Evolutionary conservation across 192 early-diverging fungal species (phyloP).

Genomic region (Pecoramyces ruminantium): DNA sequence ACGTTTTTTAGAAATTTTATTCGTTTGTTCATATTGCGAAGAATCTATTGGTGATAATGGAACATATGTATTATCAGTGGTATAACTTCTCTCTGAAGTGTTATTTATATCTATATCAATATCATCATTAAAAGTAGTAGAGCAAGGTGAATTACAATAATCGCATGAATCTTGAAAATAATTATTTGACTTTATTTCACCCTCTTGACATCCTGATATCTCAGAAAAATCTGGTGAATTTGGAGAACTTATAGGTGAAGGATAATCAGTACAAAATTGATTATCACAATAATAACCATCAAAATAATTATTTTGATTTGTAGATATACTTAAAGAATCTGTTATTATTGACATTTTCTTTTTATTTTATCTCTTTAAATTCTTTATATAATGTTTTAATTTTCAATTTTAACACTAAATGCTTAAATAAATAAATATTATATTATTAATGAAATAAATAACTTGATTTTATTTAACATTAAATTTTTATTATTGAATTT

Average conservation of each 20-base stretch:
- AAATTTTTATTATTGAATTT: no score
- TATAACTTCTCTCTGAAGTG: neutral
- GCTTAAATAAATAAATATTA: no score
- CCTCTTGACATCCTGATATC: neutral
- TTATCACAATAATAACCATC: neutral
- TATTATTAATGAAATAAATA: no score
- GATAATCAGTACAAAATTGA: neutral
- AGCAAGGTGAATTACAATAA: neutral
- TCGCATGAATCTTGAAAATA: neutral
- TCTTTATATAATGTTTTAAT: no score
- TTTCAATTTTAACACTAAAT: no score
- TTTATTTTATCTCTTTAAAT: no score
- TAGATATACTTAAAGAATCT: neutral
- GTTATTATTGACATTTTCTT: neutral
- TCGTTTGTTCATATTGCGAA: neutral
- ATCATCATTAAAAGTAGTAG: neutral
- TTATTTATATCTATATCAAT: neutral
- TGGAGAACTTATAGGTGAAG: neutral
- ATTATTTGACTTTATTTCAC: neutral
- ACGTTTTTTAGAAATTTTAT: neutral
- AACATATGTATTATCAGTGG: neutral
- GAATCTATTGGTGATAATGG: no score
- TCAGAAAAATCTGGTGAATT: neutral
- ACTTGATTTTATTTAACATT: no score
- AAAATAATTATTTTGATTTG: neutral